Percentiles rank a stretch among this genome's conserved stretches.
These are phyloP conservation scores for Excoecaria cochinchinensis DNA, from an alignment of 345 rosid species.

Conservation along the genomic window DNA sequence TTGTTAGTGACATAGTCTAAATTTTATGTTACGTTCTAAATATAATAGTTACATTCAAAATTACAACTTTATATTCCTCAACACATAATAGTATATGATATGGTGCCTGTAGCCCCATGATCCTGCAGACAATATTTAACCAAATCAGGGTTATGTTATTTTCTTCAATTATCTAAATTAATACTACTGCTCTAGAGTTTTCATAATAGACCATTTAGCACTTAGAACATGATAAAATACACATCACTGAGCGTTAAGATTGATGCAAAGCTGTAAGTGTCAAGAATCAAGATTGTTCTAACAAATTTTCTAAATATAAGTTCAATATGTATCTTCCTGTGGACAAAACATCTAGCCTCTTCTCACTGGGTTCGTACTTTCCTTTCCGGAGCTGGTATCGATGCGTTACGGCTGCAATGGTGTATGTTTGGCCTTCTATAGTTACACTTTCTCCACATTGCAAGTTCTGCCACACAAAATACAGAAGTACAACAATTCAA, in stretches of 20 bases:
- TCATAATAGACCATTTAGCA: not conserved
- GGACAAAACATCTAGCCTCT: conserved; percentile 80
- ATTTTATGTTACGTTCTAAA: too few species aligned
- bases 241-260: not conserved
- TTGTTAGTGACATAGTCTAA: too few species aligned
- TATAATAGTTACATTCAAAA: too few species aligned
- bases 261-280: not conserved
- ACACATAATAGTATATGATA: not conserved
- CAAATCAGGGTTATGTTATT: not conserved
- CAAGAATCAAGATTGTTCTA: conserved; percentile 75
- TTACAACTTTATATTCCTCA: too few species aligned
- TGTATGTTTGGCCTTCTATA: conserved; percentile 79
- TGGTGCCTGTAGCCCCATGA: not conserved
- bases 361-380: conserved; percentile 84
- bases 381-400: conserved; percentile 93
- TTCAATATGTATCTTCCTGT: conserved; percentile 76
- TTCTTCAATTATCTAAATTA: not conserved
- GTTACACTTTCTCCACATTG: conserved; percentile 89
- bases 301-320: conserved; percentile 66
- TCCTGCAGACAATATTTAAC: not conserved
- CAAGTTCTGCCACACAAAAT: conserved; percentile 55
- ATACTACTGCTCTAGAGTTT: not conserved
- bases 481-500: conserved; percentile 3
- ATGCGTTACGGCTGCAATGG: conserved; percentile 74
- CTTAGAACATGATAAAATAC: conserved; percentile 1